Evolutionary conservation across 768 basidiomycete species (phyloP).

Genomic region (Lactifluus subvellereus): DNA sequence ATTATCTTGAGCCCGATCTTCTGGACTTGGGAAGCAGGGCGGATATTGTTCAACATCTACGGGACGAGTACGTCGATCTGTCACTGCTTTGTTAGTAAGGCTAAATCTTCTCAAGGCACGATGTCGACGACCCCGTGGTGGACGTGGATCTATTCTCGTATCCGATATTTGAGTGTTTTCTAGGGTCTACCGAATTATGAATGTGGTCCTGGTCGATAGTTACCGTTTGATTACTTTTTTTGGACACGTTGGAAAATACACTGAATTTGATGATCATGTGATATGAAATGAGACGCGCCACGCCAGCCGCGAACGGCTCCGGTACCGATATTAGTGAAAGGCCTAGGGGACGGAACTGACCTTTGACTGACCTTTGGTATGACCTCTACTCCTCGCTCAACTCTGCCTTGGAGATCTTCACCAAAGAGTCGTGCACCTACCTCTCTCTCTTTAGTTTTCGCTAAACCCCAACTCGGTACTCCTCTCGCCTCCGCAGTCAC

Average conservation of each 20-base stretch:
- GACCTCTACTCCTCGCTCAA: conserved; percentile 19
- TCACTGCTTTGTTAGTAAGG: not conserved
- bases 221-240: no score
- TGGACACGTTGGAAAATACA: not conserved
- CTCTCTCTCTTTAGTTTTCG: conserved; percentile 21
- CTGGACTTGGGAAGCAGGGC: not conserved
- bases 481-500: conserved; percentile 19
- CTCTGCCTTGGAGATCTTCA: conserved; percentile 11
- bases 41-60: not conserved
- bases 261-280: not conserved
- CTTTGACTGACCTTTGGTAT: not conserved
- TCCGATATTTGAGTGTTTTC: not conserved
- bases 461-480: conserved; percentile 12
- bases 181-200: not conserved
- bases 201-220: no score
- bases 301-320: no score
- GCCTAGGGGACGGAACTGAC: no score
- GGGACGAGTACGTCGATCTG: conserved; percentile 1
- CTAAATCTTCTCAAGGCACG: not conserved
- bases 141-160: conserved; percentile 15
- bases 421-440: conserved; percentile 20
- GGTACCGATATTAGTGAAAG: not conserved
- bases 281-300: not conserved
- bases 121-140: not conserved
- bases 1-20: not conserved